phyloP scores from a whole-genome alignment of 225 moss, liverwort and hornwort genomes.

The Polytrichum commune region DNA sequence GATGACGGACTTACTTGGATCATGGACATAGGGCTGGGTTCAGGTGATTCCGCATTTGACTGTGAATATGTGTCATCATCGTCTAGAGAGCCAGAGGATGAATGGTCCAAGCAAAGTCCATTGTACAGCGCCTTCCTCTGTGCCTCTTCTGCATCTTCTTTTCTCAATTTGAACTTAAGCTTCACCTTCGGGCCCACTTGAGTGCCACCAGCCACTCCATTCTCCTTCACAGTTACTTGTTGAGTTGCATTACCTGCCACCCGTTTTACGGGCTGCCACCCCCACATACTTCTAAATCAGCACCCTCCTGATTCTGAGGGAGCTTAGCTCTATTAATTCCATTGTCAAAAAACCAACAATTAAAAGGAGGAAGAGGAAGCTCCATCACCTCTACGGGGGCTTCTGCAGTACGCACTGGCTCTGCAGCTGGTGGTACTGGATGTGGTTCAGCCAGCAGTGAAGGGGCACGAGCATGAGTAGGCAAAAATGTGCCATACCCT shows the following conservation, averaged over 20 bases:
- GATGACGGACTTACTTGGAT: conserved; percentile 58
- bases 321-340: conserved; percentile 10
- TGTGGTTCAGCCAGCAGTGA: conserved; percentile 60
- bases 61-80: conserved; percentile 55
- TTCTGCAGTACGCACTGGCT: conserved; percentile 54
- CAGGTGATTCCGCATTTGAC: conserved; percentile 74
- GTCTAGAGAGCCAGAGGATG: conserved; percentile 68
- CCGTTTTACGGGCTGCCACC: conserved; percentile 71
- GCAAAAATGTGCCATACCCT: conserved; percentile 93
- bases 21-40: conserved; percentile 80
- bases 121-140: conserved; percentile 70
- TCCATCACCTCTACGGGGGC: conserved; percentile 68
- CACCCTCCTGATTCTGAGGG: conserved; percentile 10
- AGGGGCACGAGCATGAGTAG: conserved; percentile 76
- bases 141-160: conserved; percentile 36
- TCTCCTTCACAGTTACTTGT: conserved; percentile 34
- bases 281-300: conserved; percentile 27
- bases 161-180: conserved; percentile 40
- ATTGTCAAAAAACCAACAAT: conserved; percentile 3
- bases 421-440: conserved; percentile 43
- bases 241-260: conserved; percentile 31
- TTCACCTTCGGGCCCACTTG: conserved; percentile 35
- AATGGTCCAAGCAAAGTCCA: conserved; percentile 69
- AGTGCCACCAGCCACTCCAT: conserved; percentile 38
- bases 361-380: conserved; percentile 9